phyloP scores from a whole-genome alignment of 768 basidiomycete species.

The Tricholoma saponaceum region DNA sequence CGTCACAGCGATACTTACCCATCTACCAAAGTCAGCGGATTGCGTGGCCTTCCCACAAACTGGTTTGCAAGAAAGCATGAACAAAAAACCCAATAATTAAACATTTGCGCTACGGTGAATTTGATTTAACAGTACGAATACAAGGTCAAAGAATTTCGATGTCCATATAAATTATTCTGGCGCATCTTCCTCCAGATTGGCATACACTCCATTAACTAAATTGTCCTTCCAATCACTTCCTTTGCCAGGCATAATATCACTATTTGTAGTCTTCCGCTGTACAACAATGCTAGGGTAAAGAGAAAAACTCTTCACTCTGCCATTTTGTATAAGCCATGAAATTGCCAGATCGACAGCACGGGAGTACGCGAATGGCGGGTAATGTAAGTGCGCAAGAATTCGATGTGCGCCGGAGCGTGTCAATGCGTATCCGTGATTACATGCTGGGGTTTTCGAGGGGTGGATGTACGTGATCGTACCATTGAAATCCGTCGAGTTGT shows the following conservation, averaged over 20 bases:
- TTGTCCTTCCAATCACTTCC: conserved; percentile 56
- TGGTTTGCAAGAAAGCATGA: neutral
- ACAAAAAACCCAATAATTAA: neutral
- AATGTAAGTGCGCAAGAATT: conserved; percentile 53
- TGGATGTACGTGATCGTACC: conserved; percentile 35
- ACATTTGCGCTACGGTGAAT: neutral
- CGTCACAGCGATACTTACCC: neutral
- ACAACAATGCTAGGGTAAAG: conserved; percentile 64
- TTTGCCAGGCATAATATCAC: conserved; percentile 50
- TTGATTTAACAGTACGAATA: no score
- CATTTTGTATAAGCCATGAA: conserved; percentile 58
- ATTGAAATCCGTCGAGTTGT: conserved; percentile 5
- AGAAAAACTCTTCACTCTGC: conserved; percentile 55
- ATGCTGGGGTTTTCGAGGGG: conserved; percentile 59
- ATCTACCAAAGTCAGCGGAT: neutral
- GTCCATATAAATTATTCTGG: no score
- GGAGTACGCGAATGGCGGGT: conserved; percentile 71
- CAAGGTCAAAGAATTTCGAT: no score
- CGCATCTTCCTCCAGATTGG: neutral
- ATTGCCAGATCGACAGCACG: conserved; percentile 74
- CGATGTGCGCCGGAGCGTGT: conserved; percentile 56
- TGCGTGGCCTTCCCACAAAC: neutral
- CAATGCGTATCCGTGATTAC: conserved; percentile 71
- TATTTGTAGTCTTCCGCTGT: conserved; percentile 54
- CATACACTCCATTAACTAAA: conserved; percentile 42